Conservation (phyloP, 2,329 filamentous ascomycete genomes). For the Venturia carpophila region DNA sequence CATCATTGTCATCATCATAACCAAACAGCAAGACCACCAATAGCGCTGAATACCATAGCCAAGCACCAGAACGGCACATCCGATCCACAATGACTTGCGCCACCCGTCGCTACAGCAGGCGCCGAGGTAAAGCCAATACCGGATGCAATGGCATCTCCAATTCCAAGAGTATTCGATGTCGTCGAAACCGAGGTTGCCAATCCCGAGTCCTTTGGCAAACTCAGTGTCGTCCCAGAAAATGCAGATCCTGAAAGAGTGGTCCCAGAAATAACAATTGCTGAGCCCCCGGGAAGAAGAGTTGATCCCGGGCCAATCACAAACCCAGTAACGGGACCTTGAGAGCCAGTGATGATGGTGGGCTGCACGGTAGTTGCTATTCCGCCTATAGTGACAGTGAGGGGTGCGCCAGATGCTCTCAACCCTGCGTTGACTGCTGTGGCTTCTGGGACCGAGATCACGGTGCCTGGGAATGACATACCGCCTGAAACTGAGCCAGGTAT, state of each 20-base stretch:
- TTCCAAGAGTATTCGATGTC: not conserved
- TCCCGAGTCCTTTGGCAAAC: not conserved
- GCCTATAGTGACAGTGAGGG: not conserved
- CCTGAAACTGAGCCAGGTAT: not conserved
- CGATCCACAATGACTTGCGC: not conserved
- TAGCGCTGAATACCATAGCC: not conserved
- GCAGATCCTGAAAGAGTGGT: not conserved
- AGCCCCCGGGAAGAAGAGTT: slow-evolving; percentile 11
- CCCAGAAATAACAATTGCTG: not conserved
- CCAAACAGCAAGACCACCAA: slow-evolving; percentile 13
- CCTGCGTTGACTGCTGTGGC: not conserved
- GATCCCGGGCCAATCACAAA: slow-evolving; percentile 13
- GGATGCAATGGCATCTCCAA: slow-evolving; percentile 12
- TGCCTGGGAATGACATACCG: not conserved
- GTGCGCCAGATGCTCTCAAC: not conserved
- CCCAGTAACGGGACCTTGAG: not conserved
- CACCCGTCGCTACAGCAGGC: not conserved
- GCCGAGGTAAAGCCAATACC: slow-evolving; percentile 11
- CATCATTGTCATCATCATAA: not conserved
- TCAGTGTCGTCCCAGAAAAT: not conserved
- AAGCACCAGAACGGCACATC: not conserved
- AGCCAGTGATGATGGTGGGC: slow-evolving; percentile 11
- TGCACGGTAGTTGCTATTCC: not conserved
- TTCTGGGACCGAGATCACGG: not conserved
- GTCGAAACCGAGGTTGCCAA: not conserved